phyloP scores from a whole-genome alignment of 371 early-diverging fungal species.

The Syncephalis fuscata region DNA sequence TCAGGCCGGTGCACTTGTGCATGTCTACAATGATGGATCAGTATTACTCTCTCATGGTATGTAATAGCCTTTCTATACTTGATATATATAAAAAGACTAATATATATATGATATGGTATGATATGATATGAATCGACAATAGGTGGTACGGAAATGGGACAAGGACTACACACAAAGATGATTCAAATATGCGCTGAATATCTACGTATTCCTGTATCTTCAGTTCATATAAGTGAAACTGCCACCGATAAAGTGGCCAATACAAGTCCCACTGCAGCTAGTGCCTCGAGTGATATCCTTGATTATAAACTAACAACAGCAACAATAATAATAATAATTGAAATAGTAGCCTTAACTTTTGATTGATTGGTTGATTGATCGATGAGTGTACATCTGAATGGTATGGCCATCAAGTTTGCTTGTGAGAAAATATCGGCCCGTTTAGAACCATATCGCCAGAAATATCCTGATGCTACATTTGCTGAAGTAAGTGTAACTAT shows the following conservation, averaged over 20 bases:
- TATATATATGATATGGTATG: conserved; percentile 1
- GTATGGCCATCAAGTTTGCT: conserved; percentile 52
- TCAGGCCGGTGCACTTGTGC: conserved; percentile 67
- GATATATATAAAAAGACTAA: not conserved
- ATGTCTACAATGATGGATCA: conserved; percentile 61
- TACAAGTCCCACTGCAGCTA: conserved; percentile 54
- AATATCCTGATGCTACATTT: conserved; percentile 21
- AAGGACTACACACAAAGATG: conserved; percentile 69
- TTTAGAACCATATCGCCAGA: conserved; percentile 38
- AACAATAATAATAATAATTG: too few species aligned
- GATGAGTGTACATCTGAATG: conserved; percentile 26
- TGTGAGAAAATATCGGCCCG: conserved; percentile 44
- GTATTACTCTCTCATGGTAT: conserved; percentile 49
- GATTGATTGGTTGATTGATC: too few species aligned
- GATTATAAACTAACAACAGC: too few species aligned
- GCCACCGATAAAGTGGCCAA: conserved; percentile 54
- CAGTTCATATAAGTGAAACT: conserved; percentile 52
- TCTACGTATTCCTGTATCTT: conserved; percentile 32
- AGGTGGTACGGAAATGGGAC: conserved; percentile 67
- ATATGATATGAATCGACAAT: not conserved
- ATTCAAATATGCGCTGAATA: conserved; percentile 51
- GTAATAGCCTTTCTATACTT: not conserved
- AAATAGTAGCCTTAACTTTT: too few species aligned
- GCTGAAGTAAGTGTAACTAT: conserved; percentile 13
- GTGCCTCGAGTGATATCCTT: conserved; percentile 35